Percentiles rank a stretch among this genome's conserved stretches.
These are phyloP conservation scores for Eimeria mitis DNA, from an alignment of 169 alveolate genomes.

Conservation along the genomic window DNA sequence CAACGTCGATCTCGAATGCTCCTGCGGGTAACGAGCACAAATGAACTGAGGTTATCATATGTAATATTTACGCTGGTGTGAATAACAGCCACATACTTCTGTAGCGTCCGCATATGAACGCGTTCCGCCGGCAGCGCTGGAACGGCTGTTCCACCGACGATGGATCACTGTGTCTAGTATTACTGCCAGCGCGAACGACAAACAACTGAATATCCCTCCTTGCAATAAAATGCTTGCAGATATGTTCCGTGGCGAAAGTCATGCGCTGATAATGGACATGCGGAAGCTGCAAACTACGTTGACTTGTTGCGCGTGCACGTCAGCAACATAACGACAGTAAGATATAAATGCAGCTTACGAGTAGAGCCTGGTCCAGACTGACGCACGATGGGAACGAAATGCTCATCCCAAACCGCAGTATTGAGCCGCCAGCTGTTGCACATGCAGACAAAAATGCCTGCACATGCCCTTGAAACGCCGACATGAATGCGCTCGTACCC, in stretches of 20 bases:
- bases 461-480: neutral
- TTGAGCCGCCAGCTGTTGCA: slow-evolving; percentile 73
- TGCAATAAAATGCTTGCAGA: neutral
- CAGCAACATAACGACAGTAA: neutral
- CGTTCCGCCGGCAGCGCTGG: too few species aligned
- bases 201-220: neutral
- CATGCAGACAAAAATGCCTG: neutral
- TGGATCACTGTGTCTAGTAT: neutral
- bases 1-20: slow-evolving; percentile 78
- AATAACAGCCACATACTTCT: neutral
- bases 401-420: slow-evolving; percentile 60
- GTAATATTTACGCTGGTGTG: neutral
- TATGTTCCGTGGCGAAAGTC: neutral
- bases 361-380: slow-evolving; percentile 70
- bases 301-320: neutral
- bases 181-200: neutral
- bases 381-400: slow-evolving; percentile 61
- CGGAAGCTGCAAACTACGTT: neutral
- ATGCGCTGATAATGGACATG: neutral
- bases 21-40: slow-evolving; percentile 7
- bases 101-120: neutral
- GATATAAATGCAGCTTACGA: neutral
- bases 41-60: neutral
- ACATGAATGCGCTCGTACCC: neutral
- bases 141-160: neutral